Evolutionary conservation across 164 flowering plant species (phyloP).

Genomic region (Chimonanthus salicifolius): DNA sequence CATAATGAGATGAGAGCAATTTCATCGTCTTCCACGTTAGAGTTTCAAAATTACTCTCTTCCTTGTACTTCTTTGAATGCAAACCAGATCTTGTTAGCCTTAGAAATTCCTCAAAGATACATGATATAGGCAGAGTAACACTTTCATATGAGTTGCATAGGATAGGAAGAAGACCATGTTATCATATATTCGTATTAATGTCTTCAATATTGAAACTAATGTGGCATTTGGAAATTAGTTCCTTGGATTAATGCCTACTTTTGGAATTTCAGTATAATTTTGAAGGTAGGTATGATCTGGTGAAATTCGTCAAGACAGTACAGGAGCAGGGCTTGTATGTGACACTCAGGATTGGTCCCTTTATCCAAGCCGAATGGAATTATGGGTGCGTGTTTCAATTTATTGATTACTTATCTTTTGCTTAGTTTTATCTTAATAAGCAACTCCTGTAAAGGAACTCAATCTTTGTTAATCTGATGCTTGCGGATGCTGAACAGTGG

Average conservation of each 20-base stretch:
- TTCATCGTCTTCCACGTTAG: no score
- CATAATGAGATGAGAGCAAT: no score
- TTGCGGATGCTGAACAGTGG: slow-evolving; percentile 41
- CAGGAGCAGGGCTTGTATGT: slow-evolving; percentile 8
- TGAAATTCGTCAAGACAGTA: slow-evolving; percentile 8
- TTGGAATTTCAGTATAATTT: slow-evolving; percentile 5
- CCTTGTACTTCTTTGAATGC: no score
- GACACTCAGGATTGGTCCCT: slow-evolving; percentile 10
- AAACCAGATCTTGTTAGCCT: no score
- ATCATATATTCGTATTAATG: neutral
- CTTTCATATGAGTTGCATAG: no score
- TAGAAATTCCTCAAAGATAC: no score
- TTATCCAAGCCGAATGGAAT: slow-evolving; percentile 13
- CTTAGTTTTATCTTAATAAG: neutral
- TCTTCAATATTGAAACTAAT: neutral
- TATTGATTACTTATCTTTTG: neutral
- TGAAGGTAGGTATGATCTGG: slow-evolving; percentile 6
- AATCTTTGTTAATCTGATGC: neutral
- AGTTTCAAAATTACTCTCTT: no score
- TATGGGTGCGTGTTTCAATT: neutral
- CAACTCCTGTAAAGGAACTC: neutral
- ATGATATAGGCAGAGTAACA: no score
- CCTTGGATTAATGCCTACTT: neutral
- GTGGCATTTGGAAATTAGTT: neutral
- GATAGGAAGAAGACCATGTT: no score